Percentiles rank a stretch among this genome's conserved stretches.
phyloP scores from a whole-genome alignment of 192 early-diverging fungal species.

The Entrophospora sp. region DNA sequence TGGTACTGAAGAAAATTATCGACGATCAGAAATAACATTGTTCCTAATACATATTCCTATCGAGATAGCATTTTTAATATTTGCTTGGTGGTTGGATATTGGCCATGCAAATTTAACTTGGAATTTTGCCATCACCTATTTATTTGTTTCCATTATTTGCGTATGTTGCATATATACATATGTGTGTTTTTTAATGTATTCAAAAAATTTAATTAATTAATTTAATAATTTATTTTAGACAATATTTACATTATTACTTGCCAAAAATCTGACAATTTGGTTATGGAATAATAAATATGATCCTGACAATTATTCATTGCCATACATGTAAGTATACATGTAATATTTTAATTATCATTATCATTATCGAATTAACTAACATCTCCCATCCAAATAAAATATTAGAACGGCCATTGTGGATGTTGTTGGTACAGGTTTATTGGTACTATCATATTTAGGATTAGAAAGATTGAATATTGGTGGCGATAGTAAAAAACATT shows the following conservation, averaged over 20 bases:
- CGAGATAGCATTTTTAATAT: constrained; percentile 48
- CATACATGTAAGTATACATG: constrained; percentile 44
- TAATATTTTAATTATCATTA: not conserved
- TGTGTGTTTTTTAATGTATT: not conserved
- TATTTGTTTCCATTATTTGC: constrained; percentile 45
- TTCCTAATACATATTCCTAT: constrained; percentile 64
- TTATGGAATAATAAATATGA: constrained; percentile 68
- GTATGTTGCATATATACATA: constrained; percentile 31
- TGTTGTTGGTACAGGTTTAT: constrained; percentile 55
- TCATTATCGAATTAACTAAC: not conserved
- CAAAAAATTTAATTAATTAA: too few species aligned
- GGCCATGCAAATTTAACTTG: constrained; percentile 32
- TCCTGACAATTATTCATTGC: constrained; percentile 65
- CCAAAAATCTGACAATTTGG: constrained; percentile 40
- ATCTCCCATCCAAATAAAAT: constrained; percentile 15
- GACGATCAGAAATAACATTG: constrained; percentile 46
- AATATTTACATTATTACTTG: constrained; percentile 45
- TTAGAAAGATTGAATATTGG: not conserved
- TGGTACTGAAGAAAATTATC: constrained; percentile 34
- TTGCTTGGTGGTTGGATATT: constrained; percentile 39
- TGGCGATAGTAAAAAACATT: too few species aligned
- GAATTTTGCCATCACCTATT: constrained; percentile 43
- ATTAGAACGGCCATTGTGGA: constrained; percentile 61
- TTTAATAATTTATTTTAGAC: constrained; percentile 38
- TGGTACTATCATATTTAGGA: constrained; percentile 31